A percentile compares a stretch with the other conserved stretches of the same genome.
phyloP scores from a whole-genome alignment of 176 grass and related monocot genomes.

The Thinopyrum elongatum region DNA sequence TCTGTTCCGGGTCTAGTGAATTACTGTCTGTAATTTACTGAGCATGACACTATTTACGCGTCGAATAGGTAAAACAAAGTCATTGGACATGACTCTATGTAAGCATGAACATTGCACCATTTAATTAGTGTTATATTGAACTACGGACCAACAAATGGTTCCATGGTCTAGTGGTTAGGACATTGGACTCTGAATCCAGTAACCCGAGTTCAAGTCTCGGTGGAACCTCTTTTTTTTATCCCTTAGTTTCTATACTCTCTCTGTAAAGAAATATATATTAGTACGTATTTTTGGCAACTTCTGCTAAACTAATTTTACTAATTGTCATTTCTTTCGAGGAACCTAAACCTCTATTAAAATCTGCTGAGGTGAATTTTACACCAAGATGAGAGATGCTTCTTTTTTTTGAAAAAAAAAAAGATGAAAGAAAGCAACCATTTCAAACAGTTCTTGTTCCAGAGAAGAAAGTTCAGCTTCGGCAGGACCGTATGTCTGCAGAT shows the following conservation, averaged over 20 bases:
- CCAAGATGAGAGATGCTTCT: neutral
- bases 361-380: neutral
- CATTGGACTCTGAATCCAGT: constrained; percentile 79
- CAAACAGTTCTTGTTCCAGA: neutral
- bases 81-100: too few species aligned
- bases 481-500: neutral
- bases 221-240: constrained; percentile 34
- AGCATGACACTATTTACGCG: neutral
- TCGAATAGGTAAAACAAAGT: too few species aligned
- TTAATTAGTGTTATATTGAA: accelerated
- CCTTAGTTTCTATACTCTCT: too few species aligned
- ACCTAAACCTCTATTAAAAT: neutral
- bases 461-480: neutral
- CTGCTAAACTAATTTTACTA: neutral
- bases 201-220: constrained; percentile 79
- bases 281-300: neutral
- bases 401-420: too few species aligned
- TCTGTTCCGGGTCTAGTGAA: neutral
- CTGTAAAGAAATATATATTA: too few species aligned
- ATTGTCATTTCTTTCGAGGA: neutral
- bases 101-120: accelerated
- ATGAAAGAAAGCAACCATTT: neutral
- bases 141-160: neutral
- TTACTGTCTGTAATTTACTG: neutral
- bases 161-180: constrained; percentile 80